phyloP scores from a whole-genome alignment of 805 yeast genomes.

The Candida taoyuanica region DNA sequence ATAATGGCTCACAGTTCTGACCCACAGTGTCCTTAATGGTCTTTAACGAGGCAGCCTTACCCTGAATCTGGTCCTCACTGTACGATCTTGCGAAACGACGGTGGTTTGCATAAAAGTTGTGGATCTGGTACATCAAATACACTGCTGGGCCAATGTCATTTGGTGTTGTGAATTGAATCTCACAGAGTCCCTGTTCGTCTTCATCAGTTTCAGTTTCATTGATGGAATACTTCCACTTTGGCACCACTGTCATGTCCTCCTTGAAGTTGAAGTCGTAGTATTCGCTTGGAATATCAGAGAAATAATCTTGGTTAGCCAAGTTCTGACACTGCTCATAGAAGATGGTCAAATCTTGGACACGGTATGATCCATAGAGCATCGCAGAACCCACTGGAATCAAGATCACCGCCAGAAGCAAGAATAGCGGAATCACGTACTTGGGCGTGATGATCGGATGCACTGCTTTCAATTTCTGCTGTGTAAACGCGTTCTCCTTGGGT shows the following conservation, averaged over 20 bases:
- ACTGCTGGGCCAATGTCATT: slow-evolving; percentile 68
- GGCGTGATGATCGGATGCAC: slow-evolving; percentile 86
- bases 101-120: slow-evolving; percentile 91
- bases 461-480: slow-evolving; percentile 58
- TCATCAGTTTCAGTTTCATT: slow-evolving; percentile 40
- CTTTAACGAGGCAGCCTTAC: slow-evolving; percentile 55
- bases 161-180: slow-evolving; percentile 71
- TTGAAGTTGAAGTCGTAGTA: slow-evolving; percentile 57
- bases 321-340: slow-evolving; percentile 71
- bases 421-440: slow-evolving; percentile 77
- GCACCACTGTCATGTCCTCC: slow-evolving; percentile 35
- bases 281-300: slow-evolving; percentile 49
- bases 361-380: slow-evolving; percentile 62
- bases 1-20: slow-evolving; percentile 61
- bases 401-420: slow-evolving; percentile 67
- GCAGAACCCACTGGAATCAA: slow-evolving; percentile 91
- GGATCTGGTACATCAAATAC: slow-evolving; percentile 73
- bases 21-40: slow-evolving; percentile 47
- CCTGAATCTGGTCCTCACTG: slow-evolving; percentile 81
- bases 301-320: slow-evolving; percentile 42
- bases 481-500: slow-evolving; percentile 70
- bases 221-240: slow-evolving; percentile 64
- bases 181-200: slow-evolving; percentile 55
- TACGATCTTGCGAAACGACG: slow-evolving; percentile 87
- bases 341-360: slow-evolving; percentile 66